Conservation (phyloP, 306 rosid genomes). For the Erythrophleum fordii region DNA sequence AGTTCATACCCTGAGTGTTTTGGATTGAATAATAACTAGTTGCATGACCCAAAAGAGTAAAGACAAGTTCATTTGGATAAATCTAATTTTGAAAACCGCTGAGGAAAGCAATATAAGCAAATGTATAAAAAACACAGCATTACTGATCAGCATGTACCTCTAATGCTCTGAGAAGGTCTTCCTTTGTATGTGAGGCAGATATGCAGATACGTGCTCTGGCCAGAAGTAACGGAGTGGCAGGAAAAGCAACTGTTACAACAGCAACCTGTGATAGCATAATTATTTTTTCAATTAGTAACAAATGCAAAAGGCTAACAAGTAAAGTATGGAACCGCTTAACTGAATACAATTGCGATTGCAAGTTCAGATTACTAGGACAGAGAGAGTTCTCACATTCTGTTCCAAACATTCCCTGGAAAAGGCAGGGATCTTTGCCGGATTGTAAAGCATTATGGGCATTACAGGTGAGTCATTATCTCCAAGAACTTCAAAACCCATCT, state of each 20-base stretch:
- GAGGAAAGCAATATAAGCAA: not conserved
- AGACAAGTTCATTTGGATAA: not conserved
- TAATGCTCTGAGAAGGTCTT: constrained; percentile 60
- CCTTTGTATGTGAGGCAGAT: constrained; percentile 66
- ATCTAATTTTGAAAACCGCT: not conserved
- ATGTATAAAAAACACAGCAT: not conserved
- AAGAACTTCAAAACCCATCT: constrained; percentile 63
- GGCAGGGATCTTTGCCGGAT: constrained; percentile 70
- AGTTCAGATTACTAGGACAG: too few species aligned
- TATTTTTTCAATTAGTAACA: not conserved
- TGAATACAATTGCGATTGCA: too few species aligned
- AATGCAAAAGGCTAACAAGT: not conserved
- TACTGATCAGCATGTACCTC: constrained; percentile 49
- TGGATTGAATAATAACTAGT: not conserved
- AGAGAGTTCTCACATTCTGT: constrained; percentile 53
- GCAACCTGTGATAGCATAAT: constrained; percentile 50
- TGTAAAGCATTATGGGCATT: constrained; percentile 73
- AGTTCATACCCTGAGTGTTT: not conserved
- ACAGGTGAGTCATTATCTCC: constrained; percentile 63
- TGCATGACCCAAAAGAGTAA: not conserved
- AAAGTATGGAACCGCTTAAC: not conserved
- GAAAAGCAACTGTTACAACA: constrained; percentile 71
- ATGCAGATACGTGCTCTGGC: constrained; percentile 75
- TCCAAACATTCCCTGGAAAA: constrained; percentile 68
- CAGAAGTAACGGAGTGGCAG: constrained; percentile 68